A percentile compares a stretch with the other conserved stretches of the same genome.
These are phyloP conservation scores for Myriosclerotinia scirpicola DNA, from an alignment of 2,329 filamentous ascomycete genomes.

Conservation along the genomic window DNA sequence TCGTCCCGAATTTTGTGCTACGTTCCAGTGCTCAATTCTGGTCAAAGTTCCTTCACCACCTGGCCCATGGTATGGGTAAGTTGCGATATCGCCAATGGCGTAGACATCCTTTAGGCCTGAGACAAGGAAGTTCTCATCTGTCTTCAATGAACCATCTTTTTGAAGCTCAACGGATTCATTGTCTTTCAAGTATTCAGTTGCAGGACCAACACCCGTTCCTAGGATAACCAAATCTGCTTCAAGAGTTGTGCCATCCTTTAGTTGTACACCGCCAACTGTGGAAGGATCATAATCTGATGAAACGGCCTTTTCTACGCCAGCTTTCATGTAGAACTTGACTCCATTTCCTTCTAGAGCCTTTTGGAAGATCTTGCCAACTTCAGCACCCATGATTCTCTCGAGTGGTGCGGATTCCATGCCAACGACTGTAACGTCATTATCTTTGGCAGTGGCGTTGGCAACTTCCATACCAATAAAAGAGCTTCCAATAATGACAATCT, in stretches of 20 bases:
- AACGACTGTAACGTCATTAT: constrained; percentile 81
- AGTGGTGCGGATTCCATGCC: constrained; percentile 87
- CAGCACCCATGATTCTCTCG: constrained; percentile 78
- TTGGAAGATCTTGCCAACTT: constrained; percentile 80
- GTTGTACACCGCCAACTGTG: constrained; percentile 74
- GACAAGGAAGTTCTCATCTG: constrained; percentile 78
- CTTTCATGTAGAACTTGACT: constrained; percentile 82
- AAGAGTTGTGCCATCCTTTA: constrained; percentile 83
- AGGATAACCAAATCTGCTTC: constrained; percentile 89
- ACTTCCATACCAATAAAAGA: constrained; percentile 99
- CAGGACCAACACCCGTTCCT: constrained; percentile 83
- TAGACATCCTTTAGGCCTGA: constrained; percentile 78
- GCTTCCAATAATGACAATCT: constrained; percentile 86
- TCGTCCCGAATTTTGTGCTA: constrained; percentile 89
- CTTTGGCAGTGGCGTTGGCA: constrained; percentile 76
- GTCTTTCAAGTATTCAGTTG: constrained; percentile 76
- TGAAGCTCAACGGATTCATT: constrained; percentile 71
- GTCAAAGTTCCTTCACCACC: constrained; percentile 71
- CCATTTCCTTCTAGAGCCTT: constrained; percentile 79
- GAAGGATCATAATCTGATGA: constrained; percentile 65
- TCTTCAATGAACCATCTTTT: constrained; percentile 80
- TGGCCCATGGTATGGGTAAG: constrained; percentile 90
- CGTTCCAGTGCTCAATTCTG: constrained; percentile 98
- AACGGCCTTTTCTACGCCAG: constrained; percentile 78
- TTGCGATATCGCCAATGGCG: constrained; percentile 92